These are phyloP conservation scores for Saussurea involucrata DNA, from an alignment of 129 eudicot genomes.

Conservation along the genomic window DNA sequence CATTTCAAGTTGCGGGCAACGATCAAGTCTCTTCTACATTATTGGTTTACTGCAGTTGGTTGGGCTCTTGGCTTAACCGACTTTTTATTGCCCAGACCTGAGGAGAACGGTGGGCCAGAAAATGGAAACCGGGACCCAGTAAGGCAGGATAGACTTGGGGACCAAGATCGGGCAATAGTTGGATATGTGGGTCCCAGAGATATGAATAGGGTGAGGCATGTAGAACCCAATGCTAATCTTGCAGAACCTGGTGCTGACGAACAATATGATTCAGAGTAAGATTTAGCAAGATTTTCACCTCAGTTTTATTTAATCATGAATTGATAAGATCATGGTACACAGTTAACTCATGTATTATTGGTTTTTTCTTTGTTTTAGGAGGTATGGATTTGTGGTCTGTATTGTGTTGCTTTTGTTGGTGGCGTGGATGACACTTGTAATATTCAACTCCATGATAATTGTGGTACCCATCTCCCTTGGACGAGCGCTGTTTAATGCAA, in stretches of 20 bases:
- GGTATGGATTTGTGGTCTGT: slow-evolving; percentile 71
- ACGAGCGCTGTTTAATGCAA: slow-evolving; percentile 61
- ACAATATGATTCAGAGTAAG: slow-evolving; percentile 76
- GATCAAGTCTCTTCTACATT: slow-evolving; percentile 72
- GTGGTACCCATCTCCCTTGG: slow-evolving; percentile 85
- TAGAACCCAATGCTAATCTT: slow-evolving; percentile 37
- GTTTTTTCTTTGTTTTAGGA: slow-evolving; percentile 35
- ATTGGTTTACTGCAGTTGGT: slow-evolving; percentile 88
- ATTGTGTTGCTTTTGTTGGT: slow-evolving; percentile 79
- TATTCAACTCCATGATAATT: slow-evolving; percentile 58
- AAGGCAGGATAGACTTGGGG: slow-evolving; percentile 57
- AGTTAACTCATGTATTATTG: slow-evolving; percentile 9
- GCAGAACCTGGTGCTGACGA: slow-evolving; percentile 57
- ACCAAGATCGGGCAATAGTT: slow-evolving; percentile 40
- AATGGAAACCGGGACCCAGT: slow-evolving; percentile 55
- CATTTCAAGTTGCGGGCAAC: slow-evolving; percentile 86
- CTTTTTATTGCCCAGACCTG: slow-evolving; percentile 70
- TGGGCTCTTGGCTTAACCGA: slow-evolving; percentile 87
- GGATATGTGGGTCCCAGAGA: slow-evolving; percentile 42
- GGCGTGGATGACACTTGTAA: slow-evolving; percentile 89
- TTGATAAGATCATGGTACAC: neutral
- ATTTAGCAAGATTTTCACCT: neutral
- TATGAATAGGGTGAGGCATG: slow-evolving; percentile 45
- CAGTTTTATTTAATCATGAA: neutral
- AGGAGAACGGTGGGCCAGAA: slow-evolving; percentile 56